Evolutionary conservation across 768 basidiomycete species (phyloP).

Genomic region (Atractiella rhizophila): DNA sequence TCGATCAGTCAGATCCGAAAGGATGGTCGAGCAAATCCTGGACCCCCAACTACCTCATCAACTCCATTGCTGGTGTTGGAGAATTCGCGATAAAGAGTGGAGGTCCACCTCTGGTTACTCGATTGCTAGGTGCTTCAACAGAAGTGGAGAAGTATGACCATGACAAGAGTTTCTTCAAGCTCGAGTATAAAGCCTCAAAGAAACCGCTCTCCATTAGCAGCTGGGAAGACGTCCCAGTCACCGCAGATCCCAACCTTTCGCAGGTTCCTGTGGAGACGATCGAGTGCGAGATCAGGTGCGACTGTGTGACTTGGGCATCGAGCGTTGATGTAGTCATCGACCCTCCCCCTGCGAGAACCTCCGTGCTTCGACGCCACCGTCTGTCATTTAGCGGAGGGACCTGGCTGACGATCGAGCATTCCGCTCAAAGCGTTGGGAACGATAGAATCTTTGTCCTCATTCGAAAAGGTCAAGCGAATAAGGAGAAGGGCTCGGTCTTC

Average conservation of each 20-base stretch:
- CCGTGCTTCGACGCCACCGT: slow-evolving; percentile 61
- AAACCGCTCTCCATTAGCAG: slow-evolving; percentile 19
- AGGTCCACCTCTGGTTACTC: slow-evolving; percentile 71
- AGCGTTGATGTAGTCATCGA: slow-evolving; percentile 56
- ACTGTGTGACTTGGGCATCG: slow-evolving; percentile 28
- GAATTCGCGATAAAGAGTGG: slow-evolving; percentile 90
- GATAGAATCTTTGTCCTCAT: slow-evolving; percentile 53
- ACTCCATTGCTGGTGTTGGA: slow-evolving; percentile 63
- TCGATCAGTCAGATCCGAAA: slow-evolving; percentile 91
- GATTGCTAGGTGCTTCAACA: slow-evolving; percentile 40
- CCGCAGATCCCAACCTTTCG: not conserved
- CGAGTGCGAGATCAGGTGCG: slow-evolving; percentile 14
- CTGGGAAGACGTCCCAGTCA: slow-evolving; percentile 20
- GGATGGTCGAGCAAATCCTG: slow-evolving; percentile 89
- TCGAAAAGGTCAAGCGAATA: slow-evolving; percentile 39
- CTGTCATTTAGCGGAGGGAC: slow-evolving; percentile 65
- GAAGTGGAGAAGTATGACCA: slow-evolving; percentile 42
- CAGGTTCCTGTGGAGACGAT: too few species aligned
- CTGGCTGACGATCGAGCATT: slow-evolving; percentile 79
- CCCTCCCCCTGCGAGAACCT: slow-evolving; percentile 61
- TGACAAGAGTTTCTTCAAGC: slow-evolving; percentile 49
- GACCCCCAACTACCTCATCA: slow-evolving; percentile 83
- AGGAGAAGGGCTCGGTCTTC: slow-evolving; percentile 59
- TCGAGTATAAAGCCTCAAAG: slow-evolving; percentile 43
- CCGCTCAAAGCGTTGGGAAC: slow-evolving; percentile 29